Evolutionary conservation across 2,329 filamentous ascomycete genomes (phyloP).

Genomic region (Neurospora crassa): DNA sequence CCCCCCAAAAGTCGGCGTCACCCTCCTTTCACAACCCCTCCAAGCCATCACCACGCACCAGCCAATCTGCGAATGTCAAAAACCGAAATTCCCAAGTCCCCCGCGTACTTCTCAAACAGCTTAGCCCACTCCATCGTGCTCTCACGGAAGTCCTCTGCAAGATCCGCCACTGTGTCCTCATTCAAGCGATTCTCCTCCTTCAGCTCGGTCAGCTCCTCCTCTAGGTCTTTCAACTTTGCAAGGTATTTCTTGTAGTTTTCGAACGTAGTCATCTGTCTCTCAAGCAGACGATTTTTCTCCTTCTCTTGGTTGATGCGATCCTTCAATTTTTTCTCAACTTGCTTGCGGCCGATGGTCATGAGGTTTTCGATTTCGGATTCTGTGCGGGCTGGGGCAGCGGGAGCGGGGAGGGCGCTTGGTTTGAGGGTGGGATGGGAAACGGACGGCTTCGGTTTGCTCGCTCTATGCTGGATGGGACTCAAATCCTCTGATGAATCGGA

Average conservation of each 20-base stretch:
- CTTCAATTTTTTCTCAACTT: background rate
- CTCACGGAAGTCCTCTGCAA: background rate
- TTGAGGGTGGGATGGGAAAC: background rate
- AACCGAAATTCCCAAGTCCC: background rate
- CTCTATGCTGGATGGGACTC: background rate
- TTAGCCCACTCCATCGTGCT: background rate
- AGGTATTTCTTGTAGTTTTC: background rate
- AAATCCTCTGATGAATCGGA: too few relatives aligned
- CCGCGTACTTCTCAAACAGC: background rate
- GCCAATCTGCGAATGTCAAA: background rate
- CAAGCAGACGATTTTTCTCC: background rate
- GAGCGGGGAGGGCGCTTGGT: background rate
- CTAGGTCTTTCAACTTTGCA: background rate
- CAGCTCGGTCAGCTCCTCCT: background rate
- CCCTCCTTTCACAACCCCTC: background rate
- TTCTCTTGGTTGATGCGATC: background rate
- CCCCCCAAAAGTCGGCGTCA: background rate
- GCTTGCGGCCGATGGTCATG: background rate
- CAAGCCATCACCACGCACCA: background rate
- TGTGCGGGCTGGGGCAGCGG: background rate
- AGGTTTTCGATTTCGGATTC: background rate
- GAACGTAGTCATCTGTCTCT: background rate
- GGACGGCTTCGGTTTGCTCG: too few relatives aligned
- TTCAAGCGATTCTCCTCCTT: background rate
- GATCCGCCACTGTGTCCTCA: background rate